phyloP scores from a whole-genome alignment of 441 rosid species.

The Metrosideros polymorpha region DNA sequence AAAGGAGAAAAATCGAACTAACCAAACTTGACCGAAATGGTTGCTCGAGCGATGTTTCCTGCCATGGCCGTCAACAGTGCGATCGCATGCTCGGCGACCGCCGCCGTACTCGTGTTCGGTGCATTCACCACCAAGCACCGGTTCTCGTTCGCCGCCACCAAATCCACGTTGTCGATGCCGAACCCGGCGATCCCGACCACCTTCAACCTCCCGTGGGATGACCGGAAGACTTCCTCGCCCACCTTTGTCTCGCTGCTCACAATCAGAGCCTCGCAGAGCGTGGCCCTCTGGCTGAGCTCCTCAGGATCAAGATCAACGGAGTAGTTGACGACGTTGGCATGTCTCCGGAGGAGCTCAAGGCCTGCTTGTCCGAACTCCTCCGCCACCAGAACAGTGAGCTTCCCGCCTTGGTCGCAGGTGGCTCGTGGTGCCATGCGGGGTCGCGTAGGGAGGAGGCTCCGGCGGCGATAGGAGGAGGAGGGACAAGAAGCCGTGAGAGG shows the following conservation, averaged over 20 bases:
- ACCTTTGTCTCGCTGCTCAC: conserved; percentile 8
- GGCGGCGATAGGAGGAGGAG: neutral
- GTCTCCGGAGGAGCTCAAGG: neutral
- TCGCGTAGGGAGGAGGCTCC: neutral
- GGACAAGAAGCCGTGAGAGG: neutral
- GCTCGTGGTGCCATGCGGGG: neutral
- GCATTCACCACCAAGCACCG: conserved; percentile 8
- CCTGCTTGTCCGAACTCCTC: conserved; percentile 1
- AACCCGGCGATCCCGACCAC: conserved; percentile 7
- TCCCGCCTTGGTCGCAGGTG: neutral
- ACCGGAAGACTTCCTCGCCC: conserved; percentile 1
- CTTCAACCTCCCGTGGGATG: conserved; percentile 3
- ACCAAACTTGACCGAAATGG: conserved; percentile 2
- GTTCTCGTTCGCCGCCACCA: neutral
- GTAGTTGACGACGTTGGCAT: neutral
- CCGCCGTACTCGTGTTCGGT: neutral
- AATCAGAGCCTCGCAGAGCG: neutral
- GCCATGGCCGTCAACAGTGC: conserved; percentile 3
- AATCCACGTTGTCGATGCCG: conserved; percentile 3
- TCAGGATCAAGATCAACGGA: neutral
- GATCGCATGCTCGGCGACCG: neutral
- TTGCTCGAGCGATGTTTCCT: conserved; percentile 4
- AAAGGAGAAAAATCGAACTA: neutral
- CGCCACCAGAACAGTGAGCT: conserved; percentile 11
- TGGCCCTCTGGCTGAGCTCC: neutral